Evolutionary conservation across 768 basidiomycete genomes (phyloP), one percentile per base, ranked within the genome.

Genomic region (Royoungia palumana): DNA sequence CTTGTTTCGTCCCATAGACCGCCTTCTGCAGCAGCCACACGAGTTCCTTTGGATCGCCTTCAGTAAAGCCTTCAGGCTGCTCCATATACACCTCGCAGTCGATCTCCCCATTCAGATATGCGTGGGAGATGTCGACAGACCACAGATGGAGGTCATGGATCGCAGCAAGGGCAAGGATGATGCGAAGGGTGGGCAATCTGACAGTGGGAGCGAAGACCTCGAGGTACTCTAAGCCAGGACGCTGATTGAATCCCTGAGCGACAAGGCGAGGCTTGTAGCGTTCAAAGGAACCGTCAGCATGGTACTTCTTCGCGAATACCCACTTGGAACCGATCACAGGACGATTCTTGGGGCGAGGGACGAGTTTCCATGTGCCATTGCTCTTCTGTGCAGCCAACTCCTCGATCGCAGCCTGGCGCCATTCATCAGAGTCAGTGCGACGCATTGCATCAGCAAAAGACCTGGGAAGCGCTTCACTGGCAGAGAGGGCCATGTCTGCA

Each of bases 261-360:
- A 71, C 71, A 14, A 74, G 58, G 11, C 69, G 51, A 11, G 58
- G 70, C 56, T 75, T 73, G 65, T 70, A 68, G 10, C 65, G 54
- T 16, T 53, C 49, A 40, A 75, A 32, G 13, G 28, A 28, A n/a
- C 35, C 5, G 12, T 35, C 35, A 35, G 35, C 35, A 9, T 19
- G 35, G 14, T n/a, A 35, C 16, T 34, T 34, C n/a, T 34, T 12
- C 4, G 10, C 13, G 32, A 34, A 34, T 34, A 34, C 32, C 8
- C 8, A 25, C 24, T 25, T 25, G 24, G 24, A 25, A 25, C 24
- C 24, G 24, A 25, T 25, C n/a, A 34, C 32, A 13, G 32, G 32
- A 13, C 32, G 5, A 34, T 34, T 12, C 32, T 34, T 34, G 13
- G 32, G 32, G 13, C 10, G 32, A 13, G 5, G 5, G 5, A 25